These are phyloP conservation scores for Melaleuca quinquenervia DNA, from an alignment of 345 rosid species.

Conservation along the genomic window DNA sequence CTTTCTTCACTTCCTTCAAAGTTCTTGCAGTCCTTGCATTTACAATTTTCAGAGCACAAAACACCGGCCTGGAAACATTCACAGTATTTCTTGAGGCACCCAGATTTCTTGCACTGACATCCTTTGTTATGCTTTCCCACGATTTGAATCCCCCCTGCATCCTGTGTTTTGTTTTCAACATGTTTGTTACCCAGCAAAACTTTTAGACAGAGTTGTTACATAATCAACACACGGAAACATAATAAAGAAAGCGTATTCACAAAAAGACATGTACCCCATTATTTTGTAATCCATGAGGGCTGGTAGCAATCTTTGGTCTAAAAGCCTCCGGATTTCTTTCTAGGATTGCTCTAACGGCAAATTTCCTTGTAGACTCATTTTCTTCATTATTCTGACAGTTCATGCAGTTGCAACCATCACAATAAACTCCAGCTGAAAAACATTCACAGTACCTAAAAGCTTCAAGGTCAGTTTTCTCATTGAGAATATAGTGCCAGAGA, in stretches of 20 bases:
- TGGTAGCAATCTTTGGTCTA: conserved; percentile 57
- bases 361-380: conserved; percentile 44
- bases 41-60: conserved; percentile 80
- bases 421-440: conserved; percentile 64
- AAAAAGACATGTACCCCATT: conserved; percentile 21
- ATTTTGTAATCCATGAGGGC: conserved; percentile 40
- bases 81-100: conserved; percentile 89
- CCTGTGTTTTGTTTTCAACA: conserved; percentile 25
- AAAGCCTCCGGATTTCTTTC: conserved; percentile 79
- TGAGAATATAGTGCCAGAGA: background rate
- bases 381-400: conserved; percentile 71
- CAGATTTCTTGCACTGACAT: conserved; percentile 82
- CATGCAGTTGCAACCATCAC: conserved; percentile 73
- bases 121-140: conserved; percentile 81
- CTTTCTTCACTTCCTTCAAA: conserved; percentile 69
- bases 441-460: conserved; percentile 78
- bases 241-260: background rate
- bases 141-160: conserved; percentile 29
- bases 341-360: conserved; percentile 40
- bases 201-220: background rate
- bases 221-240: background rate
- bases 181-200: background rate
- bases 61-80: conserved; percentile 84
- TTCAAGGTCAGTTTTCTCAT: background rate
- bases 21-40: conserved; percentile 78